phyloP scores from a whole-genome alignment of 176 grass and related monocot species.

The Elymus sibiricus region DNA sequence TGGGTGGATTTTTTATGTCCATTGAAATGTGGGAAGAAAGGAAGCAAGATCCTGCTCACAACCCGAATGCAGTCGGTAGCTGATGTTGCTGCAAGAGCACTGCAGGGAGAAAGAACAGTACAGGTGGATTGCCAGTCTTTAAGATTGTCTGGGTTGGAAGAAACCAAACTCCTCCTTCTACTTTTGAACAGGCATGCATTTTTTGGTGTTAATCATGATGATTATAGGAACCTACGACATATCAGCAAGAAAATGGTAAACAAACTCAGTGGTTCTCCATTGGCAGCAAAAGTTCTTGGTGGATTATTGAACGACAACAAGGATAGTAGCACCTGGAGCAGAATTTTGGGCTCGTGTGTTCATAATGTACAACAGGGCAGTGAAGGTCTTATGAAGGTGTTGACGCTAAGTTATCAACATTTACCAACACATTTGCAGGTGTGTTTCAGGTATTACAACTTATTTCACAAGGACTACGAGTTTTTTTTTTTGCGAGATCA shows the following conservation, averaged over 20 bases:
- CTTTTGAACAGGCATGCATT: constrained; percentile 44
- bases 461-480: constrained; percentile 37
- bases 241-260: constrained; percentile 33
- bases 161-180: background rate
- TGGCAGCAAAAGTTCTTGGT: no score
- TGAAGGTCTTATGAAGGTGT: constrained; percentile 18
- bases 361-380: constrained; percentile 29
- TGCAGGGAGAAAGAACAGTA: constrained; percentile 17
- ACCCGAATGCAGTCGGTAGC: constrained; percentile 43
- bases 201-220: constrained; percentile 15
- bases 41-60: constrained; percentile 59
- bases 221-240: constrained; percentile 15
- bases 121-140: background rate
- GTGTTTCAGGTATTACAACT: constrained; percentile 51
- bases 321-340: constrained; percentile 32
- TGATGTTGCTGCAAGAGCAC: constrained; percentile 27
- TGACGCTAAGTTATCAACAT: constrained; percentile 48
- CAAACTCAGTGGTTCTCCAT: no score
- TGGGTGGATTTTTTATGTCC: constrained; percentile 33
- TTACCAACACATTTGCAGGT: constrained; percentile 41
- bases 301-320: constrained; percentile 28
- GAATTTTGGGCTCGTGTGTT: constrained; percentile 22
- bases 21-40: constrained; percentile 35
- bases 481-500: no score
- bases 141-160: constrained; percentile 17